Conservation (phyloP, 1,284 basidiomycete species). For the Cutaneotrichosporon mucoides region DNA sequence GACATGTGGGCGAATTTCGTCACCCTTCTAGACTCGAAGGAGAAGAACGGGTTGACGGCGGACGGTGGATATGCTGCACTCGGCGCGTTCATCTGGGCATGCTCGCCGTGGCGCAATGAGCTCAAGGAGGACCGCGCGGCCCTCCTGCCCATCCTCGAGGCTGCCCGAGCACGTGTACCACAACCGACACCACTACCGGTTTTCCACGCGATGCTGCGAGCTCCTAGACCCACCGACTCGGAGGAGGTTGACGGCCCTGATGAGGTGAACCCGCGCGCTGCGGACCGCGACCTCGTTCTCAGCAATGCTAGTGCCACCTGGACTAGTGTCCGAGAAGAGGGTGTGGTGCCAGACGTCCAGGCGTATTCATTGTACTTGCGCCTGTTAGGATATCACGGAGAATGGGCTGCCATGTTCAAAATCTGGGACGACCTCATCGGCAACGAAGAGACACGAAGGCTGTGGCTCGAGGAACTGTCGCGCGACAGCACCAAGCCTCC, state of each 20-base stretch:
- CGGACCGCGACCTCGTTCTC: conserved; percentile 6
- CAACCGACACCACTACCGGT: conserved; percentile 22
- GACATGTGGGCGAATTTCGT: conserved; percentile 2
- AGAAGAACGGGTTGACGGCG: conserved; percentile 1
- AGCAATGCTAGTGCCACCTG: conserved; percentile 21
- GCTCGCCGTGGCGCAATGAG: conserved; percentile 2
- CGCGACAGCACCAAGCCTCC: neutral
- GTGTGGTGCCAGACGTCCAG: conserved; percentile 35
- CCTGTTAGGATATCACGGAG: conserved; percentile 40
- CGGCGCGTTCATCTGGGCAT: conserved; percentile 1
- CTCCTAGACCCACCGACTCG: neutral
- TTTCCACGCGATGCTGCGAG: conserved; percentile 9
- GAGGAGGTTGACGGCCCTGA: neutral
- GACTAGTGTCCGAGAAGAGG: conserved; percentile 22
- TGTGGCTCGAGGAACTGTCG: conserved; percentile 8
- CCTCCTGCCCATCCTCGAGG: conserved; percentile 2
- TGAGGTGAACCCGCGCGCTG: neutral
- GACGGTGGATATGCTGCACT: neutral
- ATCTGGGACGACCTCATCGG: conserved; percentile 34
- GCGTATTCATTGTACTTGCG: conserved; percentile 44
- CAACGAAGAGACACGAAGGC: neutral
- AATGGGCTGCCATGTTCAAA: conserved; percentile 17
- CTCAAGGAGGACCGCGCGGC: conserved; percentile 1
- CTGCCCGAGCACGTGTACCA: conserved; percentile 7
- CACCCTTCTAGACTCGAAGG: neutral